Base-by-base conservation (phyloP, 164 flowering plant genomes). In the Litsea cubeba region DNA sequence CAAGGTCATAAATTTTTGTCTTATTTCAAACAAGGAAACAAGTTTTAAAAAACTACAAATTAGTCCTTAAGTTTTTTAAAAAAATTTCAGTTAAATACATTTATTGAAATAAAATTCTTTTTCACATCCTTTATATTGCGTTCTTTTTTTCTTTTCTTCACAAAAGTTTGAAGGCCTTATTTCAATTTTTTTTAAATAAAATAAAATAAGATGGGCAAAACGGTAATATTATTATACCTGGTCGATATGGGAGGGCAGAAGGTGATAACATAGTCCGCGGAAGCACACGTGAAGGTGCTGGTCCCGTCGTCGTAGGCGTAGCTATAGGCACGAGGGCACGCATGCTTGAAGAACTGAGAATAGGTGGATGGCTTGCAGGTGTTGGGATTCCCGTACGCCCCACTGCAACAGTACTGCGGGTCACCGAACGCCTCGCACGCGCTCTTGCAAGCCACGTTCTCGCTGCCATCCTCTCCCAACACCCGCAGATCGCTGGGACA, bases 251-350 rank as follows among this genome's bases (percentile, higher is more conserved):
- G 62, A 2, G 98, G 96, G 82, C 98, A 94, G 81, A 94, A 94
- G 0, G 96, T 94, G 82, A 94, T 89, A n/a, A 74, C 76, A 77
- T 91, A 94, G 76, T 87, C 86, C 35, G 95, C 89, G 0, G 80
- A 49, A 0, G 87, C 85, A 73, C 98, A 94, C 14, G 94, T 94
- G 77, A 94, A 94, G 49, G 97, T 94, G 81, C 97, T 92, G 26
- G 88, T 84, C 60, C 78, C 74, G 50, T 94, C 98, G 66, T 94
- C 98, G 71, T 92, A 94, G 0, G 98, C 98, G 75, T 94, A 94
- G 85, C 98, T 94, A 76, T 94, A 94, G 0, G 98, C 96, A 72
- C 79, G 85, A 50, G 98, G 98, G 73, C 98, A 94, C 1, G 90
- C 90, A 28, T 28, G 82, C 86, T 94, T 94, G 78, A 91, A 94